A percentile compares a stretch with the other conserved stretches of the same genome.
These are phyloP conservation scores for Volvox reticuliferus DNA, from an alignment of 139 green algal species.

Conservation along the genomic window DNA sequence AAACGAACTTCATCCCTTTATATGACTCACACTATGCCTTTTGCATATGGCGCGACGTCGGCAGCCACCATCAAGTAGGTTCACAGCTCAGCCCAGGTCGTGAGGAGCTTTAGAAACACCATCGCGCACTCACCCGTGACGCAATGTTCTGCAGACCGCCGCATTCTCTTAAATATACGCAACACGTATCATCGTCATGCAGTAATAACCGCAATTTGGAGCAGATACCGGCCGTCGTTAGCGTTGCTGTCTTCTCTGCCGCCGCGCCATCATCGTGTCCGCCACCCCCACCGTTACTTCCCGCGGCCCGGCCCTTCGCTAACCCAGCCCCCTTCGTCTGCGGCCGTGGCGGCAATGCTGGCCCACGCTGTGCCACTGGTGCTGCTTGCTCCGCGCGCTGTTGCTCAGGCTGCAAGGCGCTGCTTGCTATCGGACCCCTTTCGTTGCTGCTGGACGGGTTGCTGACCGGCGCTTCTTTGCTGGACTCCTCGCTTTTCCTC, in stretches of 20 bases:
- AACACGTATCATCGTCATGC: conserved; percentile 43
- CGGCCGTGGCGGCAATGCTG: conserved; percentile 2
- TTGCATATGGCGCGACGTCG: too few relatives aligned
- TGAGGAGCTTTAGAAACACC: too few relatives aligned
- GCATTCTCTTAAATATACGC: conserved; percentile 69
- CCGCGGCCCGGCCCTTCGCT: background rate
- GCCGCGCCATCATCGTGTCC: background rate
- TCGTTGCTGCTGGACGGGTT: background rate
- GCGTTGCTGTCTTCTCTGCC: background rate
- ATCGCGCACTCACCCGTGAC: background rate
- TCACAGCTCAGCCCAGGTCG: too few relatives aligned
- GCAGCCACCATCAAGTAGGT: too few relatives aligned
- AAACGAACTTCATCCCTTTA: too few relatives aligned
- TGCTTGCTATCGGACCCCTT: too few relatives aligned
- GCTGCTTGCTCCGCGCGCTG: background rate
- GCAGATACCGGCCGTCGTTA: background rate
- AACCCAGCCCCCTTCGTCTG: background rate
- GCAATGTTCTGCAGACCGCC: conserved; percentile 57
- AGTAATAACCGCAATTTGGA: conserved; percentile 50
- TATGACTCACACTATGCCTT: too few relatives aligned
- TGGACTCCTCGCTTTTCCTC: background rate
- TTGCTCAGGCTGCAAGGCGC: too few relatives aligned
- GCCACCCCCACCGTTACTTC: background rate
- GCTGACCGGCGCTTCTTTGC: background rate
- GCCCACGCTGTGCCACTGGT: background rate